Evolutionary conservation across 331 rosid species (phyloP).

Genomic region (Saraca asoca): DNA sequence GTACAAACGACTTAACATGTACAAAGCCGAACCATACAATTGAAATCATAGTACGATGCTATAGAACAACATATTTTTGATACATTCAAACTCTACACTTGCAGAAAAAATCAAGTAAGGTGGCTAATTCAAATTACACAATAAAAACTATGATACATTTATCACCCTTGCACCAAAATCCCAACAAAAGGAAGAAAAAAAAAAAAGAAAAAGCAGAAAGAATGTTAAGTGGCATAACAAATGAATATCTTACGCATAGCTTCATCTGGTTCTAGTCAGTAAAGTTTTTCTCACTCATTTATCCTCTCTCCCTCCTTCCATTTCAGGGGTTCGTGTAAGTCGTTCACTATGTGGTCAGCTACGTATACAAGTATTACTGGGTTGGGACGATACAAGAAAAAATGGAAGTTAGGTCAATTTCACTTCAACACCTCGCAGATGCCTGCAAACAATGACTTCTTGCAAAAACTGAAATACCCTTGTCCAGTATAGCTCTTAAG

Average conservation of each 20-base stretch:
- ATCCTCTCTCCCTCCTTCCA: slow-evolving; percentile 48
- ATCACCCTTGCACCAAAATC: neutral
- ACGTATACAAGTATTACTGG: slow-evolving; percentile 32
- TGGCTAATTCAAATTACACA: slow-evolving; percentile 39
- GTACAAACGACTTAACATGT: slow-evolving; percentile 12
- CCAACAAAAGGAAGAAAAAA: neutral
- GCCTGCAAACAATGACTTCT: slow-evolving; percentile 22
- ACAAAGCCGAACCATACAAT: slow-evolving; percentile 35
- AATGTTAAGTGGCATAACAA: slow-evolving; percentile 35
- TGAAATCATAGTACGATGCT: slow-evolving; percentile 22
- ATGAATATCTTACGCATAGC: slow-evolving; percentile 44
- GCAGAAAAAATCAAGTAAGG: slow-evolving; percentile 31
- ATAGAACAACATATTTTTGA: slow-evolving; percentile 26
- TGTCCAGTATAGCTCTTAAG: slow-evolving; percentile 43
- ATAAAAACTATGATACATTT: slow-evolving; percentile 47
- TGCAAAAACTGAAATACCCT: slow-evolving; percentile 34
- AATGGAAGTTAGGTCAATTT: slow-evolving; percentile 41
- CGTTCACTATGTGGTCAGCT: slow-evolving; percentile 47
- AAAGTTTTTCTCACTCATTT: slow-evolving; percentile 34
- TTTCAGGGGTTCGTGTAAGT: slow-evolving; percentile 42
- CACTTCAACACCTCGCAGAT: slow-evolving; percentile 30
- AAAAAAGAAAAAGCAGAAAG: no score
- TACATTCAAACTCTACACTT: slow-evolving; percentile 26
- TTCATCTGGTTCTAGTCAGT: slow-evolving; percentile 44
- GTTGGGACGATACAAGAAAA: slow-evolving; percentile 33